Conservation (phyloP, 1,139 yeast species). For the Neolecta irregularis region DNA sequence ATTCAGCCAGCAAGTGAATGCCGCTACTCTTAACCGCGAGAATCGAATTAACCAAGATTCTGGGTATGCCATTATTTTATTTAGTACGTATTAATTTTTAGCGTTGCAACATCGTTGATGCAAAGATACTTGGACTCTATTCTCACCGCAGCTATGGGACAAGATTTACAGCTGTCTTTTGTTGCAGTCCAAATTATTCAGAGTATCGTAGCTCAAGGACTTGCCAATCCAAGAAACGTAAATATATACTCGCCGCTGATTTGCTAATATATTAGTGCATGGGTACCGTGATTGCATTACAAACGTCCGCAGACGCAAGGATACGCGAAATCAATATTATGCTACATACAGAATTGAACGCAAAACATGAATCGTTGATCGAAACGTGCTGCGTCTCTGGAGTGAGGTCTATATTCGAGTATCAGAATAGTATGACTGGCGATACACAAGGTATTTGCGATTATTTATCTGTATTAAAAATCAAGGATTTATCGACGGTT, state of each 20-base stretch:
- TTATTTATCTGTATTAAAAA: background rate
- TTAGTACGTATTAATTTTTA: background rate
- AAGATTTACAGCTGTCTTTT: constrained; percentile 33
- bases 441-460: constrained; percentile 6
- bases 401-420: constrained; percentile 38
- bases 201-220: constrained; percentile 45
- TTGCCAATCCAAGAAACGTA: constrained; percentile 47
- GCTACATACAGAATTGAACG: constrained; percentile 41
- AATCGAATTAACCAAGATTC: background rate
- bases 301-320: constrained; percentile 35
- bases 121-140: constrained; percentile 43
- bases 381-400: constrained; percentile 54
- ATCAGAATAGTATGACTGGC: constrained; percentile 23
- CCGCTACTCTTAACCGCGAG: background rate
- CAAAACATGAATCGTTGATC: constrained; percentile 54
- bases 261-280: constrained; percentile 31
- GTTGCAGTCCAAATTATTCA: constrained; percentile 41
- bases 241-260: background rate
- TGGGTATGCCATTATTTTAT: constrained; percentile 1
- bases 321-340: constrained; percentile 36
- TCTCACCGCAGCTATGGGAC: constrained; percentile 34
- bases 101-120: constrained; percentile 50
- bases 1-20: constrained; percentile 21
- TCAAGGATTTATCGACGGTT: constrained; percentile 14
- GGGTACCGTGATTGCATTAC: constrained; percentile 55